phyloP scores from a whole-genome alignment of 257 asterid genomes.

The Ocimum tenuiflorum region DNA sequence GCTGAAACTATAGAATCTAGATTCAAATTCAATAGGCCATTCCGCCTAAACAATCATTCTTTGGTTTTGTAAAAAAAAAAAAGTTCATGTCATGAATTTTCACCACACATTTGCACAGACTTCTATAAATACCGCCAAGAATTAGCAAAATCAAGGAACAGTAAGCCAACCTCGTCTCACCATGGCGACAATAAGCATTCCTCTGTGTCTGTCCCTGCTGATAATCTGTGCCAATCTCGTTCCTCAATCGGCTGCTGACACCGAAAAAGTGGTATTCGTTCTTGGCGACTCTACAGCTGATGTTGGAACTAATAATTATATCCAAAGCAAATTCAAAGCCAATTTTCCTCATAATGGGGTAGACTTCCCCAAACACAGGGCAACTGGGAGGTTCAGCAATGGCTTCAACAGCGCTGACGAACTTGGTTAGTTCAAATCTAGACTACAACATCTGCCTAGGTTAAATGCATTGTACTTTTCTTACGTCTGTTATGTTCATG shows the following conservation, averaged over 20 bases:
- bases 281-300: slow-evolving; percentile 56
- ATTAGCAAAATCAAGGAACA: not conserved
- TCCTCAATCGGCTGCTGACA: not conserved
- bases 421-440: slow-evolving; percentile 22
- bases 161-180: not conserved
- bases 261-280: slow-evolving; percentile 25
- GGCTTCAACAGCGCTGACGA: slow-evolving; percentile 47
- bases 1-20: not conserved
- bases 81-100: not conserved
- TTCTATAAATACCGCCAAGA: not conserved
- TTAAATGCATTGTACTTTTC: not conserved
- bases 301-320: slow-evolving; percentile 43
- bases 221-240: not conserved
- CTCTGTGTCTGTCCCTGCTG: slow-evolving; percentile 11
- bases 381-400: slow-evolving; percentile 61
- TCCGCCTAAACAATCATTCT: slow-evolving; percentile 18
- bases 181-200: slow-evolving; percentile 11
- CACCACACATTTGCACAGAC: not conserved
- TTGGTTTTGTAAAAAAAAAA: slow-evolving; percentile 14
- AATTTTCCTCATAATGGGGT: slow-evolving; percentile 40
- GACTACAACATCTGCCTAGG: not conserved
- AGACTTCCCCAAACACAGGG: slow-evolving; percentile 33
- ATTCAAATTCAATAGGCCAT: not conserved
- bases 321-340: slow-evolving; percentile 29
- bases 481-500: not conserved